A percentile compares a stretch with the other conserved stretches of the same genome.
Conservation (phyloP, 192 early-diverging fungal species). For the Umbelopsis vinacea region DNA sequence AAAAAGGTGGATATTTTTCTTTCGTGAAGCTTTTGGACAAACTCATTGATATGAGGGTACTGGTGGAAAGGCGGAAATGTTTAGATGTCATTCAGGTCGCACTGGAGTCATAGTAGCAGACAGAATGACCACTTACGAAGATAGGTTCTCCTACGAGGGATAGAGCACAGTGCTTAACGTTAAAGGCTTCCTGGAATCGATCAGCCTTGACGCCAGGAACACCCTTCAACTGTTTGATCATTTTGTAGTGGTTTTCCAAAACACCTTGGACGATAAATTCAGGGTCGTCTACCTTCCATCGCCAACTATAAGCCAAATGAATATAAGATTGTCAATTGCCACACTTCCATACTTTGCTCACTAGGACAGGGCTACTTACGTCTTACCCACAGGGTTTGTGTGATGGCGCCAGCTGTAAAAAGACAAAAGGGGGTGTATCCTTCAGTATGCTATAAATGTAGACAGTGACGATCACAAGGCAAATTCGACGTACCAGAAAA, state of each 20-base stretch:
- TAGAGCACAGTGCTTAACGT: conserved; percentile 67
- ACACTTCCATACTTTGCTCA: neutral
- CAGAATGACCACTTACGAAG: conserved; percentile 40
- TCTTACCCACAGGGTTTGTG: conserved; percentile 72
- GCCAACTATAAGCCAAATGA: conserved; percentile 47
- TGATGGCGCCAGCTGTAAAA: conserved; percentile 66
- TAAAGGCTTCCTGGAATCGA: conserved; percentile 70
- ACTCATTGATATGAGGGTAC: conserved; percentile 80
- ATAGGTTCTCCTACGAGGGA: conserved; percentile 73
- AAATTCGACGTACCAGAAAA: conserved; percentile 38
- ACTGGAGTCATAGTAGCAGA: no score
- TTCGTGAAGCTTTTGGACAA: conserved; percentile 67
- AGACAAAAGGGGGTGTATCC: no score
- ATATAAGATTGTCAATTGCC: neutral
- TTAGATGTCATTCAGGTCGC: neutral
- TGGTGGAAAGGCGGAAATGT: neutral
- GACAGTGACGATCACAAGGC: no score
- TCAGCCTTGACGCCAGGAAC: conserved; percentile 79
- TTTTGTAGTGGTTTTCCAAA: conserved; percentile 71
- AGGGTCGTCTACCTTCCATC: conserved; percentile 75
- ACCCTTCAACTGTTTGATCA: conserved; percentile 78
- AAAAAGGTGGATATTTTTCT: conserved; percentile 72
- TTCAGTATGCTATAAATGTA: no score
- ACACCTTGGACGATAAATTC: conserved; percentile 69
- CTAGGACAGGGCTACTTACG: neutral